Evolutionary conservation across 176 grass and related monocot species (phyloP).

Genomic region (Rhynchospora pubera): DNA sequence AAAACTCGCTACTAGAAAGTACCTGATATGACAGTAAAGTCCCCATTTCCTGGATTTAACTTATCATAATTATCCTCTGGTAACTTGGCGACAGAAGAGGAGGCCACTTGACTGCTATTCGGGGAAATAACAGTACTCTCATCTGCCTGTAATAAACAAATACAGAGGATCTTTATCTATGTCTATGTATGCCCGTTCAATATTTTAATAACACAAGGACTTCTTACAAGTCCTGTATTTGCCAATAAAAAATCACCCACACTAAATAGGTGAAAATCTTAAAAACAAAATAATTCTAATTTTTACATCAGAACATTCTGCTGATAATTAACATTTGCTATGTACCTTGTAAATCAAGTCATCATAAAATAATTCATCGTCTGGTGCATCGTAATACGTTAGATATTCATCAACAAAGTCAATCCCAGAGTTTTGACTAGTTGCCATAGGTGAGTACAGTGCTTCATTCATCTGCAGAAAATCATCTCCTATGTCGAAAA

Average conservation of each 20-base stretch:
- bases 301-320: background rate
- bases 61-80: slow-evolving; percentile 44
- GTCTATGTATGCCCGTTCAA: background rate
- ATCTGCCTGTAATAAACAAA: slow-evolving; percentile 73
- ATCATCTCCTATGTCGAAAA: slow-evolving; percentile 33
- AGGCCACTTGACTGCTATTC: slow-evolving; percentile 25
- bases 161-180: background rate
- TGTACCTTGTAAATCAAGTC: slow-evolving; percentile 14
- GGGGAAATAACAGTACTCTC: slow-evolving; percentile 39
- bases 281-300: background rate
- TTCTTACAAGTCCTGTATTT: background rate
- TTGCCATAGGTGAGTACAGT: slow-evolving; percentile 27
- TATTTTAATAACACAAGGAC: background rate
- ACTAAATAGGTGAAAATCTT: background rate
- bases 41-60: slow-evolving; percentile 32
- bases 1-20: slow-evolving; percentile 23
- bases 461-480: slow-evolving; percentile 39
- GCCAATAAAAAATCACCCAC: background rate
- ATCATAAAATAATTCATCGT: slow-evolving; percentile 58
- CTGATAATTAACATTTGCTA: background rate
- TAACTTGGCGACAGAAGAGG: slow-evolving; percentile 44
- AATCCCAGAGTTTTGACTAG: slow-evolving; percentile 32
- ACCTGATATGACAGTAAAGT: slow-evolving; percentile 58
- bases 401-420: slow-evolving; percentile 50
- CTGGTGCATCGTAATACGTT: slow-evolving; percentile 58